Base-by-base conservation (phyloP, 768 basidiomycete species). In the Boletellus ananas region DNA sequence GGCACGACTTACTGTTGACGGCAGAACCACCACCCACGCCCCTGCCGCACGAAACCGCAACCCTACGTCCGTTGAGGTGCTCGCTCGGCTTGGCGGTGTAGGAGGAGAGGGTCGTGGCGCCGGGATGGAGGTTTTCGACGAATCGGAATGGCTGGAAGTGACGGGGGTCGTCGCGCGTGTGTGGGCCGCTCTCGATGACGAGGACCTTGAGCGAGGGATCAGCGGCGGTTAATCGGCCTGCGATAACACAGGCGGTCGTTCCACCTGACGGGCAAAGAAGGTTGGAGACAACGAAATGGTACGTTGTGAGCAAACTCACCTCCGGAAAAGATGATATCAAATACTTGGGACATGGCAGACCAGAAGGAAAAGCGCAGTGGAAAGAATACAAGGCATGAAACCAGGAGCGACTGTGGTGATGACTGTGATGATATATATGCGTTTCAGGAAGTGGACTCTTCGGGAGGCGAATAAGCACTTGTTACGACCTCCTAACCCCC, bases 201-300 rank as follows among this genome's bases (percentile, higher is more conserved):
- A 65, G 55, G 21, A 68, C 63, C 44, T 51, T 63, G 36, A 66
- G 61, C 7, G 52, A 50, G 5, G 68, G 63, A 29, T 66, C 57
- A 4, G 58, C 59, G 0, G 51, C 48, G 11, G 57, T 57, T 9
- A 69, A 52, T 16, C 67, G 61, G 5, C 61, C 62, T n/a, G 67
- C 64, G 3, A 55, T 52, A n/a, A 70, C 54, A 39, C 61, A 62
- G 8, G 62, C 67, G 7, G 62, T 53, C 14, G 62, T 58, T n/a
- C 67, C 67, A 1, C 59, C 60, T 61, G 27, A 9, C 7, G 29
- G 7, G 9, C 7, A 34, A 27, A 14, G 31, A 20, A 6, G 11
- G 7, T 21, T 2, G 25, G 2, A 33, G 31, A 18, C 20, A 16
- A 7, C 20, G 17, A 34, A 20, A 36, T 12, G 45, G 34, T 29